Evolutionary conservation across 1,139 yeast genomes (phyloP), one percentile per base, ranked within the genome.

Genomic region (Lodderomyces jiufengensis): DNA sequence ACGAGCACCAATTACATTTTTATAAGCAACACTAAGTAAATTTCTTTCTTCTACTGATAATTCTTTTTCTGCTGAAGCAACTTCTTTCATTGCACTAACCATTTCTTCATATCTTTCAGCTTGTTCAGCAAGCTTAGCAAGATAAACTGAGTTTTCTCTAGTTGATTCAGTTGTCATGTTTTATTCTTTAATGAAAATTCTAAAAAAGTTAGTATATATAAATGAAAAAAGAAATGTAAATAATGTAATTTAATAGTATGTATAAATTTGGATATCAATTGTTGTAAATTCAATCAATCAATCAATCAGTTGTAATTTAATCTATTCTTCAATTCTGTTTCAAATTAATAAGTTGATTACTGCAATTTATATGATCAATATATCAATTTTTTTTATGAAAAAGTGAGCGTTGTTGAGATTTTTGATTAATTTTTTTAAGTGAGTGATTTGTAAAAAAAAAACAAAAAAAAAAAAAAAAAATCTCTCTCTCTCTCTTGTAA

Each of bases 61-160:
- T 66, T 90, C 97, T 67, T 87, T 90, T 47, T 96, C 97, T 33
- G 95, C 78, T 31, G 95, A 84, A 51, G 97, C 97, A 59, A 92
- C 97, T 43, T 87, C 85, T 69, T 90, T 90, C 97, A 92, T 92
- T 72, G 86, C 86, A 66, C 88, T 96, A 54, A 92, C 97, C 97
- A 88, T 90, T 73, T 94, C 98, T 73, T 92, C 98, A 66, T 92
- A 92, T 70, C 98, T 95, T 75, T 92, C 98, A 57, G 98, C 97
- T 76, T 92, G 97, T 73, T 92, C 98, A 57, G 97, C 97, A 68
- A 92, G 85, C 70, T 92, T 92, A 68, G 98, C 97, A 66, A 92
- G 84, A 70, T 90, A 92, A 57, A 92, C 97, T 55, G 95, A 86
- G 75, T 90, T 96, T 80, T 92, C 98, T 75, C 97, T 95, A 59